Conservation (phyloP, 2,329 filamentous ascomycete genomes). For the Emergomyces pasteurianus region DNA sequence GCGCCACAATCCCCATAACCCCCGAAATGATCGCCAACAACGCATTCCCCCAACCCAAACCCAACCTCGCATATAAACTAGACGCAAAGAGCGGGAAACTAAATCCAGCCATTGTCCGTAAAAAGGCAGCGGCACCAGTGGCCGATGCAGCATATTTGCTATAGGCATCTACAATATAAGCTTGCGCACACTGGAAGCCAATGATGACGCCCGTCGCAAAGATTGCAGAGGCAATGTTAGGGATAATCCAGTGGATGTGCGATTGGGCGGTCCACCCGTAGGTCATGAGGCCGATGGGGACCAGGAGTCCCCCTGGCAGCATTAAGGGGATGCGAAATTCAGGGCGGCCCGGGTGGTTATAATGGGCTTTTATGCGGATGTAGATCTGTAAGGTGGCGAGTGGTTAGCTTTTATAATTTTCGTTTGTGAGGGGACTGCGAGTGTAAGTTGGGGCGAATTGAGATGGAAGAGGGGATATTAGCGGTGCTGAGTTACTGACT, state of each 20-base stretch:
- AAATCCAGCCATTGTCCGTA: constrained; percentile 37
- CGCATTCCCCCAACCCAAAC: constrained; percentile 31
- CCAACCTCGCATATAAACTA: constrained; percentile 23
- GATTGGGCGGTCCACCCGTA: constrained; percentile 47
- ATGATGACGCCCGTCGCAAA: constrained; percentile 38
- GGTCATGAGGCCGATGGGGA: constrained; percentile 43
- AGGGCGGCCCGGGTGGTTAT: constrained; percentile 25
- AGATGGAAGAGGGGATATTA: background rate
- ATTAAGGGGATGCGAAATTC: constrained; percentile 54
- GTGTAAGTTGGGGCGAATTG: background rate
- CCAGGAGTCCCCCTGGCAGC: constrained; percentile 39
- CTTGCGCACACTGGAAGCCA: constrained; percentile 36
- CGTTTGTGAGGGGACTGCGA: no score
- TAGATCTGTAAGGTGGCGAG: constrained; percentile 14
- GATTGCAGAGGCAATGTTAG: constrained; percentile 42
- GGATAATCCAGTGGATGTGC: constrained; percentile 41
- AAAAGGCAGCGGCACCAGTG: constrained; percentile 35
- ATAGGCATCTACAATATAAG: constrained; percentile 29
- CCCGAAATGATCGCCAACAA: constrained; percentile 30
- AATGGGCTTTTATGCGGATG: constrained; percentile 13
- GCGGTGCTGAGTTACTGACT: background rate
- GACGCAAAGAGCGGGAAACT: constrained; percentile 40
- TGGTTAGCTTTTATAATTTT: background rate
- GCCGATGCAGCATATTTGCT: constrained; percentile 37
- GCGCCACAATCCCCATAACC: constrained; percentile 34